Evolutionary conservation across 2,329 filamentous ascomycete genomes (phyloP).

Genomic region (Trichoderma sp.): DNA sequence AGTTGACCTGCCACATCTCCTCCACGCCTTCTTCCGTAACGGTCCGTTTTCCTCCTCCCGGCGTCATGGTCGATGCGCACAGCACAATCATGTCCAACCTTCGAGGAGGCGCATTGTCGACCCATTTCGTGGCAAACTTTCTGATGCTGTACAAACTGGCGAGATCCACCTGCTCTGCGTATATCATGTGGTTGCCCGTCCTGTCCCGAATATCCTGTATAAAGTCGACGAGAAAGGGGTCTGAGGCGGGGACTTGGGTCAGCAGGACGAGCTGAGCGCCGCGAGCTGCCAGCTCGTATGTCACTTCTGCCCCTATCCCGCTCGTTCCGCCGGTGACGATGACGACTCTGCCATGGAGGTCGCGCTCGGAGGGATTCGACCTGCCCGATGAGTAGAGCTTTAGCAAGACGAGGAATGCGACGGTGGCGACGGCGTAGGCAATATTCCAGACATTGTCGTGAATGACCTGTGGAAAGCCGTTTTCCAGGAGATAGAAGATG

Average conservation of each 20-base stretch:
- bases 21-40: conserved; percentile 79
- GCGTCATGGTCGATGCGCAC: conserved; percentile 75
- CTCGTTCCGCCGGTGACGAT: conserved; percentile 94
- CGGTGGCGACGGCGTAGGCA: conserved; percentile 36
- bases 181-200: conserved; percentile 83
- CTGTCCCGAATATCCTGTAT: conserved; percentile 79
- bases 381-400: conserved; percentile 80
- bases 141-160: conserved; percentile 85
- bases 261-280: conserved; percentile 91
- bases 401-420: conserved; percentile 42
- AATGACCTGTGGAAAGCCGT: conserved; percentile 51
- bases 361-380: conserved; percentile 69
- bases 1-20: conserved; percentile 91
- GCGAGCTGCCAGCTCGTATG: conserved; percentile 69
- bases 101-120: conserved; percentile 88
- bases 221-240: conserved; percentile 88
- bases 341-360: conserved; percentile 90
- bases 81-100: conserved; percentile 88
- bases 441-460: conserved; percentile 44
- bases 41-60: conserved; percentile 57
- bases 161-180: conserved; percentile 92
- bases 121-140: conserved; percentile 94
- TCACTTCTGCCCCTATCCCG: conserved; percentile 79
- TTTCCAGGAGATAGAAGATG: conserved; percentile 43
- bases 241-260: conserved; percentile 74